phyloP scores from a whole-genome alignment of 495 filamentous ascomycete genomes.

The Lentithecium fluviatile region DNA sequence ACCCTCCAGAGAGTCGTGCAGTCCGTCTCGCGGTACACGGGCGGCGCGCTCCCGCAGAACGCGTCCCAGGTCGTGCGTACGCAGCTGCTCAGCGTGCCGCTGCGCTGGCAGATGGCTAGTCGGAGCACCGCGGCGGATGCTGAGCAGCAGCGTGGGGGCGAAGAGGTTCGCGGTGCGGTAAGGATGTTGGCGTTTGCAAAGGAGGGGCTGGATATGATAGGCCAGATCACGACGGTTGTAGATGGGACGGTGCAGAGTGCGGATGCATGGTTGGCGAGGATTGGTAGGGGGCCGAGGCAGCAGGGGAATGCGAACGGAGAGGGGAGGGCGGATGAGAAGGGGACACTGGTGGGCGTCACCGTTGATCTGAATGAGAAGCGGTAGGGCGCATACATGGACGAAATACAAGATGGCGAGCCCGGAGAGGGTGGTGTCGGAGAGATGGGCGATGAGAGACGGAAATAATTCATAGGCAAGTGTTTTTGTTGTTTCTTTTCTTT shows the following conservation, averaged over 20 bases:
- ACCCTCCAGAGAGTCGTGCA: slow-evolving; percentile 75
- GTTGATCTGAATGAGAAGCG: neutral
- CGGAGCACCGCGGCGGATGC: slow-evolving; percentile 46
- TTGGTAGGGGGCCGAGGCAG: slow-evolving; percentile 54
- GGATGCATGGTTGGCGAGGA: slow-evolving; percentile 78
- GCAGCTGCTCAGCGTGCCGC: slow-evolving; percentile 75
- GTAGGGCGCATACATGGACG: neutral
- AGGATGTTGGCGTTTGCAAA: slow-evolving; percentile 76
- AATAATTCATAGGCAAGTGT: no score
- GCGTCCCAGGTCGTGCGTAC: slow-evolving; percentile 72
- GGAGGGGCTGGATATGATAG: slow-evolving; percentile 87
- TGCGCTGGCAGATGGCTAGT: slow-evolving; percentile 62
- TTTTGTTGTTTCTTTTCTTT: neutral
- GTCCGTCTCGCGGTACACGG: slow-evolving; percentile 78
- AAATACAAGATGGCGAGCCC: neutral
- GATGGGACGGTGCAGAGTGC: slow-evolving; percentile 82
- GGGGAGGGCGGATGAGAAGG: slow-evolving; percentile 2
- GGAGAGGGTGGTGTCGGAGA: neutral
- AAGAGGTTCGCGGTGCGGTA: slow-evolving; percentile 57
- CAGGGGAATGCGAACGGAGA: no score
- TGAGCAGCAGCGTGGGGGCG: slow-evolving; percentile 34
- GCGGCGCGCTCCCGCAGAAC: slow-evolving; percentile 80
- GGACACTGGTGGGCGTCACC: neutral
- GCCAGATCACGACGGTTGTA: slow-evolving; percentile 75
- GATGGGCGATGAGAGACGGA: no score